Conservation (phyloP, 441 rosid genomes). For the Metrosideros polymorpha region DNA sequence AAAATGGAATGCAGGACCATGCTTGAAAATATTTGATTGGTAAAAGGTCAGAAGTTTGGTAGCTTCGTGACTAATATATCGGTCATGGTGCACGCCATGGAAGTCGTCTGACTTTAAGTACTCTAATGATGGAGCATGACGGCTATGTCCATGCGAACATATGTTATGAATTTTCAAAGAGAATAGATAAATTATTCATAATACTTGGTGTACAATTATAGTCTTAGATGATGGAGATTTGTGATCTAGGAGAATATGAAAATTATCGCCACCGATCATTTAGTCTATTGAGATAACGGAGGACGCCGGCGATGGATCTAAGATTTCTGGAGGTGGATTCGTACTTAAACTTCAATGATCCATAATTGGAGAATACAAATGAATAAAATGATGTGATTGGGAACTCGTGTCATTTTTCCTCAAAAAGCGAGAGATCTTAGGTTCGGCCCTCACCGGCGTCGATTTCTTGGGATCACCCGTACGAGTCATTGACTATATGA, state of each 20-base stretch:
- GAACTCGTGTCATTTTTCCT: not conserved
- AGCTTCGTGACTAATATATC: not conserved
- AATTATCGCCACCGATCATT: not conserved
- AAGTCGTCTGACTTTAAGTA: not conserved
- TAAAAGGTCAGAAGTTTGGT: too few relatives aligned
- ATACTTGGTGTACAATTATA: not conserved
- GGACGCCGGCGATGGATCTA: not conserved
- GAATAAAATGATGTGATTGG: not conserved
- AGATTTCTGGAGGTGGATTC: not conserved
- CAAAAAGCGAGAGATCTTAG: not conserved
- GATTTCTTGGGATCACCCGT: fast-evolving
- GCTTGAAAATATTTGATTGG: not conserved
- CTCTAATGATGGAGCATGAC: not conserved
- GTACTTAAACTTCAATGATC: not conserved
- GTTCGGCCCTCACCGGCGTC: not conserved
- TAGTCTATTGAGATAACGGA: not conserved
- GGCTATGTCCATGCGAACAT: not conserved
- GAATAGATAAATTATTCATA: not conserved
- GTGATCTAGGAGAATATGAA: not conserved
- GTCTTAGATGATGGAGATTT: not conserved
- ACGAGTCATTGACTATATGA: not conserved
- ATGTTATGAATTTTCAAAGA: not conserved
- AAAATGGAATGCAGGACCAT: not conserved
- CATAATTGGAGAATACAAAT: too few relatives aligned
- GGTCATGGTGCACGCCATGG: not conserved